phyloP scores from a whole-genome alignment of 208 protist species.

The Kentomonas sorsogonicus region DNA sequence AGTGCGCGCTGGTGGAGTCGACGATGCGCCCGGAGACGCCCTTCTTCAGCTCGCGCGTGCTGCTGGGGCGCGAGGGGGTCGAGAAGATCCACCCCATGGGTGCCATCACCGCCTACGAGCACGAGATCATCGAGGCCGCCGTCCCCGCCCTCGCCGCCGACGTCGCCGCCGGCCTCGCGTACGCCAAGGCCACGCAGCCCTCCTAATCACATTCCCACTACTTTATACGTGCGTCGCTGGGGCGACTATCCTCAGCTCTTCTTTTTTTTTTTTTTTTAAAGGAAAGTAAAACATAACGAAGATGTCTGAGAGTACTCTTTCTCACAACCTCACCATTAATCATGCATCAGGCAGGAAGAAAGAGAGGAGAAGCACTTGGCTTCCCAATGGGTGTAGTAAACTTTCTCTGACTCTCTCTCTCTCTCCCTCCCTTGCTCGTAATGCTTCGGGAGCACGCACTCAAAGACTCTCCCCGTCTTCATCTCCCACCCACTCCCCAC shows the following conservation, averaged over 20 bases:
- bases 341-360: too few species aligned
- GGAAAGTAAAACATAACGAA: too few species aligned
- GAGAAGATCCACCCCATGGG: slow-evolving; percentile 59
- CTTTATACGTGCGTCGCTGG: background rate
- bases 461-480: too few species aligned
- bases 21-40: slow-evolving; percentile 50
- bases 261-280: slow-evolving; percentile 2
- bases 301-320: too few species aligned
- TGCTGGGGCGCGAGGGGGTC: slow-evolving; percentile 78
- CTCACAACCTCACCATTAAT: too few species aligned
- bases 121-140: slow-evolving; percentile 66
- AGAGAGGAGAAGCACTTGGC: too few species aligned
- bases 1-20: slow-evolving; percentile 78
- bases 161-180: slow-evolving; percentile 74
- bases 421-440: too few species aligned
- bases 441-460: too few species aligned
- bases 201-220: background rate
- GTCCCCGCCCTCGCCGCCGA: slow-evolving; percentile 70
- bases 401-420: too few species aligned
- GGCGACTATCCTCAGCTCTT: background rate
- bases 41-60: slow-evolving; percentile 83
- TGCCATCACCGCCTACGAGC: slow-evolving; percentile 48
- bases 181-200: slow-evolving; percentile 11
- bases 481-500: too few species aligned
- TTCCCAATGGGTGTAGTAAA: too few species aligned